Base-by-base conservation (phyloP, 1,139 yeast species). In the Maudiozyma humilis region DNA sequence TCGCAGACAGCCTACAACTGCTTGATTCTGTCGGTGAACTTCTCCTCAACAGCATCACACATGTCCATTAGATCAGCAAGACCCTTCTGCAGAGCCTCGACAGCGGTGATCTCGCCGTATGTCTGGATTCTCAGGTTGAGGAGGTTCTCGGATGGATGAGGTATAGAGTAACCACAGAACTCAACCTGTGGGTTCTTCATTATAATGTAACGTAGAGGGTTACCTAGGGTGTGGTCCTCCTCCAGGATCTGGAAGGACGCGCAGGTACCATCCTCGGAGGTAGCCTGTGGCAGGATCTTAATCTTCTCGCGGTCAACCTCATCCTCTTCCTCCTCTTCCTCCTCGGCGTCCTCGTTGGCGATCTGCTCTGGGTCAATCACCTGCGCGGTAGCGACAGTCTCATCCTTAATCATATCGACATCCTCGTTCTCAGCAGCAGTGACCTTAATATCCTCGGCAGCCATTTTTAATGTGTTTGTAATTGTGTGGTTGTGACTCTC, bases 101-200 rank as follows among this genome's bases (percentile, higher is more conserved):
- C 79, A 3, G 98, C 97, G 10, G 97, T 83, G 52, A 80, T 76
- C 47, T 76, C 62, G 40, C 93, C 96, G 60, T 88, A 89, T 1
- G 98, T 93, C 67, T 91, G 98, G 52, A 91, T 87, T 67, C 98
- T 79, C 46, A 91, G 64, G 68, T 93, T 88, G 67, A 91, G 70
- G 56, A 85, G 83, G 49, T 87, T 76, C 66, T 93, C 98, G 31
- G 96, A 86, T 25, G 98, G 98, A 67, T 91, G 98, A n/a, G 98
- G 98, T 51, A 91, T 93, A 41, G 96, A 86, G 68, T 91, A 91
- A 47, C 98, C 98, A 62, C 97, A 91, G 65, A 93, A 91, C 61
- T 91, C 98, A 30, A 91, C 97, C 54, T 88, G 95, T 33, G 96
- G 96, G 67, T 91, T 91, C 68, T 89, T 89, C 96, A 91, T 88